phyloP scores from a whole-genome alignment of 2,329 filamentous ascomycete species.

The Exserohilum rostratum region DNA sequence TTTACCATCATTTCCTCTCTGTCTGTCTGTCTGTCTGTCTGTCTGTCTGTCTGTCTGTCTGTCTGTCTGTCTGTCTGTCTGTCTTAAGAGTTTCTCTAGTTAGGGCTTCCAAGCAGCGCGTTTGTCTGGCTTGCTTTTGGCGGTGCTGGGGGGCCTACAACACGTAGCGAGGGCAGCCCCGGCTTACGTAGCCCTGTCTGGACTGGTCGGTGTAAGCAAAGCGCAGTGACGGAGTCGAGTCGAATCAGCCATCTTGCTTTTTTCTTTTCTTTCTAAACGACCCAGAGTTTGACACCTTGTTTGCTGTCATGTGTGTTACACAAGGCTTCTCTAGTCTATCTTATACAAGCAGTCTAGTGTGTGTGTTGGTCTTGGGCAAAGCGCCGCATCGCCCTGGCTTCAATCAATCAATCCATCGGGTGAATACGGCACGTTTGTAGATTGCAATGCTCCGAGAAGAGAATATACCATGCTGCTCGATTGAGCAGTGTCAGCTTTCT shows the following conservation, averaged over 20 bases:
- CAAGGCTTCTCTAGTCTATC: background rate
- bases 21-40: no score
- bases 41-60: no score
- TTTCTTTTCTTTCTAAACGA: background rate
- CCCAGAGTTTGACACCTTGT: no score
- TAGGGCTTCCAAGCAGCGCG: no score
- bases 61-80: no score
- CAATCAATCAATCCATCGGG: background rate
- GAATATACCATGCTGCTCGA: no score
- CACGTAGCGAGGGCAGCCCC: background rate
- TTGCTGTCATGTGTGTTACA: background rate
- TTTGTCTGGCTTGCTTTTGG: slow-evolving; percentile 3
- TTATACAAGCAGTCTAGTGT: background rate
- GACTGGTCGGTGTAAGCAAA: slow-evolving; percentile 1
- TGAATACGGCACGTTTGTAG: no score
- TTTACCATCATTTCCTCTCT: background rate
- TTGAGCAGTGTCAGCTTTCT: no score
- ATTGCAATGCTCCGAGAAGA: no score
- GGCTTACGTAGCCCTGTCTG: no score
- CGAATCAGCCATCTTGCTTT: background rate
- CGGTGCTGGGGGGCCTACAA: background rate
- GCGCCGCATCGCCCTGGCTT: background rate
- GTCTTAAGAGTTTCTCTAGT: no score
- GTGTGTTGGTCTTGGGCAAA: background rate
- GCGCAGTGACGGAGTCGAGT: slow-evolving; percentile 1